Base-by-base conservation (phyloP, 2,329 filamentous ascomycete genomes). In the Chrysoporthe deuterocubensis region DNA sequence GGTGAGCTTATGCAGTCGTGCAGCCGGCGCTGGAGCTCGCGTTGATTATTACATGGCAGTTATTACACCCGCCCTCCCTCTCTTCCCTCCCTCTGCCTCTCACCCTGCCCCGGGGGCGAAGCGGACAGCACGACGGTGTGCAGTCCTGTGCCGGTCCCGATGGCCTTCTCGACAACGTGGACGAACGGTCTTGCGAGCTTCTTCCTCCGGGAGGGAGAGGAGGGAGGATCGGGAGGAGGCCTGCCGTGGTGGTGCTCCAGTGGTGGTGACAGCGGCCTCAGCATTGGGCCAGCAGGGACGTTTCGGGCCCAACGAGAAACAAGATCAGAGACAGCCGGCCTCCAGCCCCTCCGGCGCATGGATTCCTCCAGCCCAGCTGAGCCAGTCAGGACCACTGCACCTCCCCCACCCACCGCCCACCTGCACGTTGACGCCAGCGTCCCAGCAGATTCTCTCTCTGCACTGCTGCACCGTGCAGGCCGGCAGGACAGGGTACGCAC, bases 261-360 rank as follows among this genome's bases (percentile, higher is more conserved):
- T 54, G 48, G 37, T 46, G 50, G n/a, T 57, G 57, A 44, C 57
- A 40, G 37, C 32, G 59, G 65, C 65, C 65, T 43, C 32, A 6
- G 37, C 5, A 21, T 62, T 62, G 50, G 65, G 65, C 59, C 42
- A 26, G 21, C 18, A 58, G 50, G 26, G 37, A 42, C 58, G 59
- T 62, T 62, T 62, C 50, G 65, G n/a, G 13, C 57, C 43, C 56
- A 61, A 60, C 32, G 48, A 48, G 63, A 65, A 46, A 64, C 62
- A 56, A 63, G 46, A 40, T 18, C 61, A 37, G 44, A 34, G 26
- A 34, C 32, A 16, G 18, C 6, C 3, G 7, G 9, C 18, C 34
- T 43, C 48, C 32, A 56, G 37, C 14, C 40, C 34, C 3, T 16
- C 43, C 32, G 21, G 14, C 7, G 21, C 54, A 11, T 21, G 43